Evolutionary conservation across 495 filamentous ascomycete species (phyloP).

Genomic region (Tetracladium setigerum): DNA sequence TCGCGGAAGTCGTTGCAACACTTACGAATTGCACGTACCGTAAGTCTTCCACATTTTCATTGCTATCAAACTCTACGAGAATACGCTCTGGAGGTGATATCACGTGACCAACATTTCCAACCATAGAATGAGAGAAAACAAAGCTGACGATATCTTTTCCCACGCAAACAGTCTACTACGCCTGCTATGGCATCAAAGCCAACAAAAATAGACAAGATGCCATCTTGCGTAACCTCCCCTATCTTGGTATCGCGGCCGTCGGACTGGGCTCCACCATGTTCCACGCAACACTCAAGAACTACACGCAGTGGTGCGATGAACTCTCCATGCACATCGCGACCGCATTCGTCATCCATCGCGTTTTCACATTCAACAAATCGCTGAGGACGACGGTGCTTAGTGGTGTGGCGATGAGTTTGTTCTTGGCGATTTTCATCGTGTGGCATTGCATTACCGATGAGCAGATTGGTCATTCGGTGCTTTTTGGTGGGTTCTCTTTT

Average conservation of each 20-base stretch:
- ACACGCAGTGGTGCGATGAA: slow-evolving; percentile 48
- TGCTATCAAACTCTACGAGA: background rate
- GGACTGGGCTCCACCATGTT: slow-evolving; percentile 45
- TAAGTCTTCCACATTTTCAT: slow-evolving; percentile 18
- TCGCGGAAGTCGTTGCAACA: slow-evolving; percentile 51
- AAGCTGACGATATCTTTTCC: background rate
- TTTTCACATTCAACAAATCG: slow-evolving; percentile 35
- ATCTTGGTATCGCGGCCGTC: slow-evolving; percentile 46
- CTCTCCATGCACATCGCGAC: slow-evolving; percentile 50
- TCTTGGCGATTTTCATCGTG: slow-evolving; percentile 30
- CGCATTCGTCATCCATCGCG: slow-evolving; percentile 41
- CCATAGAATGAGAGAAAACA: too few relatives aligned
- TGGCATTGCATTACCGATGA: slow-evolving; percentile 41
- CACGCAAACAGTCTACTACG: slow-evolving; percentile 28
- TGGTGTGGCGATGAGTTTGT: slow-evolving; percentile 23
- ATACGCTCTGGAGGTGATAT: background rate
- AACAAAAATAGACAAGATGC: slow-evolving; percentile 21
- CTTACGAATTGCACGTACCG: slow-evolving; percentile 45
- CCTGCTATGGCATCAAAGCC: slow-evolving; percentile 27
- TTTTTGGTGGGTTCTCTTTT: slow-evolving; percentile 21
- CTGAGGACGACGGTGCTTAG: slow-evolving; percentile 20
- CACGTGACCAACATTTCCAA: slow-evolving; percentile 2
- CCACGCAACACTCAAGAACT: slow-evolving; percentile 45
- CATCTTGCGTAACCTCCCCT: slow-evolving; percentile 30
- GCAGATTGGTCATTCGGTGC: slow-evolving; percentile 26